Percentiles rank a stretch among this genome's conserved stretches.
phyloP scores from a whole-genome alignment of 73 alveolate species.

The Paramecium bursaria region DNA sequence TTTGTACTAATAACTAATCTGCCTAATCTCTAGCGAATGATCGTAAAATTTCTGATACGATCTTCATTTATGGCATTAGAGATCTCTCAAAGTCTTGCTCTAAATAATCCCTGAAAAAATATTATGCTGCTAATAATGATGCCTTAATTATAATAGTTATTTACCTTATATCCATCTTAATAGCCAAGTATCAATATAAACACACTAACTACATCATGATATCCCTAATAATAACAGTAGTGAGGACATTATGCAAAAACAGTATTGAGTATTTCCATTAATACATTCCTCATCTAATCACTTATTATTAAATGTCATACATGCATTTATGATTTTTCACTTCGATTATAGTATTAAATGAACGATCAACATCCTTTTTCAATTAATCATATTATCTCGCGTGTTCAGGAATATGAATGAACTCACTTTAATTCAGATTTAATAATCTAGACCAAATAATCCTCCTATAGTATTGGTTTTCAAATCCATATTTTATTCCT shows the following conservation, averaged over 20 bases:
- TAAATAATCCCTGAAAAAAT: conserved; percentile 46
- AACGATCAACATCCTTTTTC: conserved; percentile 33
- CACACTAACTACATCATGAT: conserved; percentile 24
- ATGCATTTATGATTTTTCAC: conserved; percentile 20
- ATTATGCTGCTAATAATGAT: conserved; percentile 4
- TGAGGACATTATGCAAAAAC: conserved; percentile 8
- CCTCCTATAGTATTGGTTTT: conserved; percentile 18
- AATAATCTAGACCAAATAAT: conserved; percentile 40
- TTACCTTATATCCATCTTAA: conserved; percentile 30
- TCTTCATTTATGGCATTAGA: background rate
- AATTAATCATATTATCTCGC: conserved; percentile 3
- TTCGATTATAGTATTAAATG: conserved; percentile 25
- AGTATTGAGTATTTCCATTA: conserved; percentile 34
- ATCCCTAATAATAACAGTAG: conserved; percentile 44
- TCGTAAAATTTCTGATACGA: background rate
- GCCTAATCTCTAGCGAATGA: conserved; percentile 16
- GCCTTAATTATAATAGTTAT: no score
- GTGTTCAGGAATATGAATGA: background rate
- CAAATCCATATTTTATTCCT: conserved; percentile 32
- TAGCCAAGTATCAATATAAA: conserved; percentile 28
- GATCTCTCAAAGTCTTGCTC: conserved; percentile 7
- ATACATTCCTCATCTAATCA: conserved; percentile 1
- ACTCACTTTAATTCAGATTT: background rate
- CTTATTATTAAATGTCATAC: conserved; percentile 3
- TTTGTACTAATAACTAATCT: background rate